A percentile compares a stretch with the other conserved stretches of the same genome.
These are phyloP conservation scores for maize (Zea mays) DNA, from an alignment of 176 grass and related monocot species.

Conservation along the genomic window DNA sequence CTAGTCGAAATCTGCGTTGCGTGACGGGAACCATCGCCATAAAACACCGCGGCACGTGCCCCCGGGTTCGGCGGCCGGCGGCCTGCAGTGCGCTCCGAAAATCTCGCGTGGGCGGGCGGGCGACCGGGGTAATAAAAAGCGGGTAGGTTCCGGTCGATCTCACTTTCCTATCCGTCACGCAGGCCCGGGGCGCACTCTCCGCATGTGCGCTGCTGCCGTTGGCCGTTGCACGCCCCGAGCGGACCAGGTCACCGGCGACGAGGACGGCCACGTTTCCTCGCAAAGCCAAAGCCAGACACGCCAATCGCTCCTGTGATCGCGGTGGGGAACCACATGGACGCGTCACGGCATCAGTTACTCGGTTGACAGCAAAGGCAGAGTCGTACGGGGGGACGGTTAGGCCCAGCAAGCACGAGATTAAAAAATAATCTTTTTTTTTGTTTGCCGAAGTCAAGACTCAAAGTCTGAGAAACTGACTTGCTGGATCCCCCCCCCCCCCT, in stretches of 20 bases:
- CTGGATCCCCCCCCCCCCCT: no score
- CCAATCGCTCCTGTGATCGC: slow-evolving; percentile 18
- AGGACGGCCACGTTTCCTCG: slow-evolving; percentile 11
- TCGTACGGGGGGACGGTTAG: neutral
- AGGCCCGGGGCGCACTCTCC: no score
- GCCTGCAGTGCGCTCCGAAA: neutral
- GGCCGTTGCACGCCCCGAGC: neutral
- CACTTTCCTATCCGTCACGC: neutral
- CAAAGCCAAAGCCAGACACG: neutral
- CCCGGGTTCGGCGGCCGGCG: neutral
- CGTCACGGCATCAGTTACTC: neutral
- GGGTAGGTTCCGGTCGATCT: slow-evolving; percentile 33
- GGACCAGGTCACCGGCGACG: neutral
- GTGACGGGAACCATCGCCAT: neutral
- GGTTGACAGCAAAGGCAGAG: neutral
- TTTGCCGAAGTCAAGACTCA: neutral
- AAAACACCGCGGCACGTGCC: neutral
- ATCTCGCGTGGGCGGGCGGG: neutral
- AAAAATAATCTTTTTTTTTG: no score
- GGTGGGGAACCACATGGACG: slow-evolving; percentile 8
- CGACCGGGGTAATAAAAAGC: neutral
- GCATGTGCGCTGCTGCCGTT: neutral
- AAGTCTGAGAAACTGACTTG: neutral
- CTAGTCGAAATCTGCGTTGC: neutral
- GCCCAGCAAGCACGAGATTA: neutral